Evolutionary conservation across 1,139 yeast species (phyloP).

Genomic region (Nakaseomyces sp.): DNA sequence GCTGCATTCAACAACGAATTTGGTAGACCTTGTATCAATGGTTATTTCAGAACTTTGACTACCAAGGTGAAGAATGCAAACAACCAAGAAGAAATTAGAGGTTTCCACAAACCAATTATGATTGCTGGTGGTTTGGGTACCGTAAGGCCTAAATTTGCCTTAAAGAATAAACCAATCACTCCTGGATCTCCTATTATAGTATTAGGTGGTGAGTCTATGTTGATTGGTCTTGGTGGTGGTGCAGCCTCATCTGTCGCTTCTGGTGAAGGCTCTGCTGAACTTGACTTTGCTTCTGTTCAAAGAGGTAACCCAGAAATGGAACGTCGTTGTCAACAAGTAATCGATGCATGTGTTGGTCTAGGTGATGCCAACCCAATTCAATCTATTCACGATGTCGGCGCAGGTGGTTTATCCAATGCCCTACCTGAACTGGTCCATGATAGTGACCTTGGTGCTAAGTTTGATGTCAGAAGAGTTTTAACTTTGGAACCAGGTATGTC

Average conservation of each 20-base stretch:
- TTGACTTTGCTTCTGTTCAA: slow-evolving; percentile 98
- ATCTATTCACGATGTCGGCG: slow-evolving; percentile 98
- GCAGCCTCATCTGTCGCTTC: slow-evolving; percentile 95
- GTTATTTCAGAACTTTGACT: slow-evolving; percentile 92
- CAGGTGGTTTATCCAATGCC: slow-evolving; percentile 97
- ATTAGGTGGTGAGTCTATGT: slow-evolving; percentile 97
- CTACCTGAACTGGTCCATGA: slow-evolving; percentile 96
- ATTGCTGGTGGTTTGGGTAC: slow-evolving; percentile 99
- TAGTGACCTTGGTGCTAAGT: slow-evolving; percentile 87
- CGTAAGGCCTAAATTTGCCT: slow-evolving; percentile 84
- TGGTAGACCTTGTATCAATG: slow-evolving; percentile 95
- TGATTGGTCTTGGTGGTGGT: slow-evolving; percentile 98
- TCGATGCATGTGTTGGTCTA: slow-evolving; percentile 82
- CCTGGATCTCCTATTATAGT: slow-evolving; percentile 92
- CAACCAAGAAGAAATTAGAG: slow-evolving; percentile 71
- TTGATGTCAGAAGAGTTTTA: slow-evolving; percentile 84
- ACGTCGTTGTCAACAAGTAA: slow-evolving; percentile 97
- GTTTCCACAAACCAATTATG: slow-evolving; percentile 98
- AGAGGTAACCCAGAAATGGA: slow-evolving; percentile 99
- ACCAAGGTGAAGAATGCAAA: slow-evolving; percentile 57
- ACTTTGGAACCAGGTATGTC: slow-evolving; percentile 97
- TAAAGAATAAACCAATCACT: slow-evolving; percentile 79
- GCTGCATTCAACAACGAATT: slow-evolving; percentile 98
- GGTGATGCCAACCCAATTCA: slow-evolving; percentile 82
- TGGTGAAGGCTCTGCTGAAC: slow-evolving; percentile 90